Conservation (phyloP, 805 yeast genomes). For the Pichia thaimueangensis region DNA sequence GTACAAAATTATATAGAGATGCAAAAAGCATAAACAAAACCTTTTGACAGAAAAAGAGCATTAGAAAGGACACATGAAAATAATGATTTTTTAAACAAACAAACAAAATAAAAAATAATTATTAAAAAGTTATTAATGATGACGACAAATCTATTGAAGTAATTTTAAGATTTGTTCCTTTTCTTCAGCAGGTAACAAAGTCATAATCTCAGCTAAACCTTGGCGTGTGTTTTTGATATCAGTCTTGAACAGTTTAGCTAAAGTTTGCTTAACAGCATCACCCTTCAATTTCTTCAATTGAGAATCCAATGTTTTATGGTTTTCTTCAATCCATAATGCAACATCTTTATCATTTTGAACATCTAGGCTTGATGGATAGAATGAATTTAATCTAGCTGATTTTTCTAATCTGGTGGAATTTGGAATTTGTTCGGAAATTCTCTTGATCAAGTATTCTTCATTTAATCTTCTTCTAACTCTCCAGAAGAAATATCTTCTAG, state of each 20-base stretch:
- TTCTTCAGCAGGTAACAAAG: slow-evolving; percentile 48
- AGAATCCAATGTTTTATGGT: slow-evolving; percentile 56
- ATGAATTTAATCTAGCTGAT: slow-evolving; percentile 79
- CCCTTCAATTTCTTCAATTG: slow-evolving; percentile 57
- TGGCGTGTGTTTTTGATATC: slow-evolving; percentile 47
- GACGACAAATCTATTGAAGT: slow-evolving; percentile 18
- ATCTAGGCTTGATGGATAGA: slow-evolving; percentile 71
- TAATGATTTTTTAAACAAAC: slow-evolving; percentile 11
- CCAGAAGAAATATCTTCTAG: slow-evolving; percentile 99
- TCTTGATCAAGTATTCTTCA: slow-evolving; percentile 80
- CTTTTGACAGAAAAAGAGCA: not conserved
- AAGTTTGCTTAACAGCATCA: slow-evolving; percentile 58
- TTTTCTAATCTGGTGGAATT: slow-evolving; percentile 67
- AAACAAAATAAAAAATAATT: slow-evolving; percentile 14
- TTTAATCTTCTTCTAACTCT: slow-evolving; percentile 91
- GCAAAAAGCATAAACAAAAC: not conserved
- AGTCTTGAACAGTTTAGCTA: slow-evolving; percentile 52
- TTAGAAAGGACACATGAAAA: not conserved
- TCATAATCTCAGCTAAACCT: slow-evolving; percentile 50
- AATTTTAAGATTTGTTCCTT: slow-evolving; percentile 36
- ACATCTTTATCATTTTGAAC: slow-evolving; percentile 69
- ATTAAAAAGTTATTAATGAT: slow-evolving; percentile 1
- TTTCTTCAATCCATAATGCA: slow-evolving; percentile 79
- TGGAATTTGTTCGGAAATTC: slow-evolving; percentile 59
- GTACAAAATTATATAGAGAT: not conserved